Evolutionary conservation across 2,329 filamentous ascomycete species (phyloP).

Genomic region (Epichloe sylvatica): DNA sequence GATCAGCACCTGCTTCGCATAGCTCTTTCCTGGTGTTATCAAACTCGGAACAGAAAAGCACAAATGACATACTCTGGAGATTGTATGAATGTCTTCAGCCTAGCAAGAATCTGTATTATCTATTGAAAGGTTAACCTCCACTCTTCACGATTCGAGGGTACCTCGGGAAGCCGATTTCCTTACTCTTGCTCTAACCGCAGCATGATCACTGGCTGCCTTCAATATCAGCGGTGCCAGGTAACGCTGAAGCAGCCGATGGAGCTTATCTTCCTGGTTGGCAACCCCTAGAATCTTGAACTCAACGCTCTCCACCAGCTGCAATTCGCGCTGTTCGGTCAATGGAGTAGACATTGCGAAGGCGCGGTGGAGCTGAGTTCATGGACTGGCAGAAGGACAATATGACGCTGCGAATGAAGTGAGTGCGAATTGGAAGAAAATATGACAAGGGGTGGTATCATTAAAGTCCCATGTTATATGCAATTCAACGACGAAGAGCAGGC

Average conservation of each 20-base stretch:
- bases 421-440: neutral
- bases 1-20: slow-evolving; percentile 1
- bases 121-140: slow-evolving; percentile 12
- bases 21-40: neutral
- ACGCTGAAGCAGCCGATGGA: slow-evolving; percentile 61
- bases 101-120: slow-evolving; percentile 36
- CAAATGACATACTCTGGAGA: slow-evolving; percentile 30
- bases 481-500: neutral
- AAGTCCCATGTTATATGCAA: neutral
- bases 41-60: neutral
- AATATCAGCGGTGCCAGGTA: slow-evolving; percentile 73
- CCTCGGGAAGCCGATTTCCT: slow-evolving; percentile 4
- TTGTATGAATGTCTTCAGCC: slow-evolving; percentile 41
- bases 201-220: slow-evolving; percentile 71
- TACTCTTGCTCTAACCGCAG: slow-evolving; percentile 66
- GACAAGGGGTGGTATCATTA: neutral
- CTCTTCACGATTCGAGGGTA: neutral
- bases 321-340: slow-evolving; percentile 52
- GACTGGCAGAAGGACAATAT: neutral
- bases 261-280: slow-evolving; percentile 70
- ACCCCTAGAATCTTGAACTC: slow-evolving; percentile 68
- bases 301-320: slow-evolving; percentile 70
- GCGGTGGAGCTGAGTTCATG: neutral
- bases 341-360: slow-evolving; percentile 20
- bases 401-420: neutral